Percentiles rank a stretch among this genome's conserved stretches.
Evolutionary conservation across 352 stramenopile genomes (phyloP).

Genomic region (Globisporangium nunn): DNA sequence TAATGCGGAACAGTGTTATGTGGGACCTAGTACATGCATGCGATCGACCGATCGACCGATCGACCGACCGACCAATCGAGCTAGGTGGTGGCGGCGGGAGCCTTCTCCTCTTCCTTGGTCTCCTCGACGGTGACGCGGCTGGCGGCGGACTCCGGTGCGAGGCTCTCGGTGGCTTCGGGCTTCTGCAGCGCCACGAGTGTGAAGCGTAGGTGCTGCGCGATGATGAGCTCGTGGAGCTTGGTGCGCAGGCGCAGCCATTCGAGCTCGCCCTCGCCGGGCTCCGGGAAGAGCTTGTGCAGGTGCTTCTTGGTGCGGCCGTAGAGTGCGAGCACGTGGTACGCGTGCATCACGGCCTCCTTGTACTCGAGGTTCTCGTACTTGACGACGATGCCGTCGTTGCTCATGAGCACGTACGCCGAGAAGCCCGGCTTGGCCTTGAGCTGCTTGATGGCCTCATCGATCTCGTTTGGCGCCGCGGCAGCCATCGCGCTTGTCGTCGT

Average conservation of each 20-base stretch:
- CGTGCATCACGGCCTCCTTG: conserved; percentile 88
- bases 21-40: too few species aligned
- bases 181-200: conserved; percentile 86
- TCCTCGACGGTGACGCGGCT: conserved; percentile 23
- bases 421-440: conserved; percentile 89
- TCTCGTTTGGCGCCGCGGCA: conserved; percentile 80
- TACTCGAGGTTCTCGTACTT: conserved; percentile 91
- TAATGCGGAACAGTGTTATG: background rate
- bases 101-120: conserved; percentile 49
- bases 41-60: too few species aligned
- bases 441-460: conserved; percentile 90
- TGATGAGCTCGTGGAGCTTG: conserved; percentile 90
- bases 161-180: conserved; percentile 24
- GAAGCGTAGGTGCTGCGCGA: conserved; percentile 83
- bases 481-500: conserved; percentile 30
- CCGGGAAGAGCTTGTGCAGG: conserved; percentile 80
- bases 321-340: conserved; percentile 87
- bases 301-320: conserved; percentile 82
- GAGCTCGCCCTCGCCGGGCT: conserved; percentile 82
- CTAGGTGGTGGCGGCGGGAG: conserved; percentile 19
- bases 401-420: conserved; percentile 88
- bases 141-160: conserved; percentile 13
- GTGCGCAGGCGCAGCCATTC: conserved; percentile 88
- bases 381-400: conserved; percentile 92
- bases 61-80: background rate